Percentiles rank a stretch among this genome's conserved stretches.
Conservation (phyloP, 495 filamentous ascomycete species). For the Trichocladium uniseriatum region DNA sequence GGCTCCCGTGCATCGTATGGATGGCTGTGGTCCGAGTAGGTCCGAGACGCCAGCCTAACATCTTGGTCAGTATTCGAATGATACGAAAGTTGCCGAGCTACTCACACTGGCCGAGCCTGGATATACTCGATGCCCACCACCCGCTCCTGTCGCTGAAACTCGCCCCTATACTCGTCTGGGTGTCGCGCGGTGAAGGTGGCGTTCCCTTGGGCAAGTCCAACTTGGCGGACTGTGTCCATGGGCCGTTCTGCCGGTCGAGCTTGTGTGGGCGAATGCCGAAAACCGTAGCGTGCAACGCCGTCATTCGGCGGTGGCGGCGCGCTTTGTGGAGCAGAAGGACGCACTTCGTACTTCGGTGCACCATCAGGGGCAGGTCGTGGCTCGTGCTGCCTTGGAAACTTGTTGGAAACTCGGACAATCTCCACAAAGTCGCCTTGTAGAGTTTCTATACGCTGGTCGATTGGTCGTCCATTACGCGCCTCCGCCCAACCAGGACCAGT, state of each 20-base stretch:
- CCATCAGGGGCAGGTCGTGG: conserved; percentile 1
- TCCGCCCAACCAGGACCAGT: not conserved
- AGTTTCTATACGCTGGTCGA: conserved; percentile 7
- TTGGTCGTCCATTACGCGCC: conserved; percentile 2
- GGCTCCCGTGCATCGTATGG: not conserved
- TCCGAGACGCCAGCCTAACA: not conserved
- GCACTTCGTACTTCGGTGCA: conserved; percentile 2
- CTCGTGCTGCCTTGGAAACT: conserved; percentile 24
- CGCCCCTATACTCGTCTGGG: conserved; percentile 5
- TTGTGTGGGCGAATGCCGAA: not conserved
- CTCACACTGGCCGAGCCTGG: conserved; percentile 7
- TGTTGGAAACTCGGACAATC: conserved; percentile 24
- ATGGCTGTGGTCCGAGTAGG: not conserved
- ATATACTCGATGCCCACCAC: conserved; percentile 21
- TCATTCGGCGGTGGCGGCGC: not conserved
- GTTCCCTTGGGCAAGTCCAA: not conserved
- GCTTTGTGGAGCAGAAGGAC: not conserved
- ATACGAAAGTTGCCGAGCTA: not conserved
- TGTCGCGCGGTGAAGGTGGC: not conserved
- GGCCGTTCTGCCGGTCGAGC: conserved; percentile 8
- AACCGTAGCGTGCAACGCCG: not conserved
- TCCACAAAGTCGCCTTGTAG: conserved; percentile 13
- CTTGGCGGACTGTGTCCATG: conserved; percentile 8
- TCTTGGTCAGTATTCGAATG: not conserved
- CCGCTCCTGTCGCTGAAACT: conserved; percentile 18